phyloP scores from a whole-genome alignment of 768 basidiomycete genomes.

The Pleurotus djamor region DNA sequence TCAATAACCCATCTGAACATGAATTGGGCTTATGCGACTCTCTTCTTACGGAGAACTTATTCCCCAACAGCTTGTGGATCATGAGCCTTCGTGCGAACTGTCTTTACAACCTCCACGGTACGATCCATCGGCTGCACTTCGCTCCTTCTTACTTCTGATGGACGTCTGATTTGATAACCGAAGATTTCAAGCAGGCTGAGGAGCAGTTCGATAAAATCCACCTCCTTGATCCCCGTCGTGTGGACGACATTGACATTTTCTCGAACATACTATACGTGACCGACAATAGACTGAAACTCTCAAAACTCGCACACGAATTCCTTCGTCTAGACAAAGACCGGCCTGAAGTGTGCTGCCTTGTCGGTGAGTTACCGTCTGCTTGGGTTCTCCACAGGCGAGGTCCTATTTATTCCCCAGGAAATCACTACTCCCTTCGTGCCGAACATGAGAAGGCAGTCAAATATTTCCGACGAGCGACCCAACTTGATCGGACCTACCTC shows the following conservation, averaged over 20 bases:
- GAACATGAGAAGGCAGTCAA: slow-evolving; percentile 97
- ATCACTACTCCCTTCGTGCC: slow-evolving; percentile 90
- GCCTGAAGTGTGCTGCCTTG: slow-evolving; percentile 94
- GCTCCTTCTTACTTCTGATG: slow-evolving; percentile 1
- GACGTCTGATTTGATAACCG: slow-evolving; percentile 3
- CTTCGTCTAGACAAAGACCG: slow-evolving; percentile 87
- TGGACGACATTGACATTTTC: slow-evolving; percentile 94
- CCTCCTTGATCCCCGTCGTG: slow-evolving; percentile 76
- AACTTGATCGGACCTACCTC: slow-evolving; percentile 91
- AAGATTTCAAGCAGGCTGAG: slow-evolving; percentile 89
- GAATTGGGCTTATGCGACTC: slow-evolving; percentile 82
- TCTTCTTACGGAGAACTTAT: slow-evolving; percentile 66
- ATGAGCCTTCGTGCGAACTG: slow-evolving; percentile 86
- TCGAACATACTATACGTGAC: slow-evolving; percentile 98
- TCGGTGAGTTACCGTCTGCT: slow-evolving; percentile 58
- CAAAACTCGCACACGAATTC: slow-evolving; percentile 90
- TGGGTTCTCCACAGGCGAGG: neutral
- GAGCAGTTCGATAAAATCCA: slow-evolving; percentile 83
- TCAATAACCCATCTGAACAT: slow-evolving; percentile 86
- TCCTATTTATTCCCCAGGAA: slow-evolving; percentile 53
- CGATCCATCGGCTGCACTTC: slow-evolving; percentile 18
- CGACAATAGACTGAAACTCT: slow-evolving; percentile 84
- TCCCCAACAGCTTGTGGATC: slow-evolving; percentile 82
- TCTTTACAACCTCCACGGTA: slow-evolving; percentile 89
- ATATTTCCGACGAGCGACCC: slow-evolving; percentile 93